These are phyloP conservation scores for Cucurbita pepo DNA, from an alignment of 306 rosid species.

Conservation along the genomic window DNA sequence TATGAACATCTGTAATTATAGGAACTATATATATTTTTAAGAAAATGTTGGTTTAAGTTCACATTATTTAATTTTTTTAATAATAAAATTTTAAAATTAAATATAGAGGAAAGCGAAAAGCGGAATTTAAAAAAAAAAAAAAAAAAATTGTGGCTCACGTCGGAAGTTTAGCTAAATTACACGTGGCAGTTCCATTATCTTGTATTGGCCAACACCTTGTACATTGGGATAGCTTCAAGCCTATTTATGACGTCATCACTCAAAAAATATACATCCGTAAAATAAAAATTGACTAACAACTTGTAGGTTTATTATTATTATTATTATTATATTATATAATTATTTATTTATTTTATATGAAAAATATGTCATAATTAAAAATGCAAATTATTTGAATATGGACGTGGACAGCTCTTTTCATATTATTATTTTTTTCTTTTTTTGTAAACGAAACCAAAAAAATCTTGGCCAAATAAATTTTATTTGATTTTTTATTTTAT, in stretches of 20 bases:
- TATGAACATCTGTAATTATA: no score
- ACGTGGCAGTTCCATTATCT: constrained; percentile 4
- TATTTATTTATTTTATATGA: neutral
- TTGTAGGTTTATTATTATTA: neutral
- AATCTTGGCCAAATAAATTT: neutral
- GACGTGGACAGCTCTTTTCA: neutral
- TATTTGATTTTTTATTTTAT: neutral
- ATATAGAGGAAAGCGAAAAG: neutral
- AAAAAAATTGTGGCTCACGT: neutral
- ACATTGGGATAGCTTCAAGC: neutral
- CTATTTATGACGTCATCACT: neutral
- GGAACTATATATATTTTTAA: no score
- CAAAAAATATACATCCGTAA: neutral
- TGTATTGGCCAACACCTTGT: neutral
- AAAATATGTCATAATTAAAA: neutral
- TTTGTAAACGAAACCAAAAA: neutral
- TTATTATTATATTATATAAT: neutral
- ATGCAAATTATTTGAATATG: neutral
- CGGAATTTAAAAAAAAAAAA: neutral
- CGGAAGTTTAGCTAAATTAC: neutral
- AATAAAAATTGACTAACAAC: neutral
- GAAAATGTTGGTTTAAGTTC: no score
- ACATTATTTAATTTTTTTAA: no score
- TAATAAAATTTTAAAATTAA: no score
- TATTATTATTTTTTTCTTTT: neutral